phyloP scores from a whole-genome alignment of 2,329 filamentous ascomycete species.

The Emergomyces africanus region DNA sequence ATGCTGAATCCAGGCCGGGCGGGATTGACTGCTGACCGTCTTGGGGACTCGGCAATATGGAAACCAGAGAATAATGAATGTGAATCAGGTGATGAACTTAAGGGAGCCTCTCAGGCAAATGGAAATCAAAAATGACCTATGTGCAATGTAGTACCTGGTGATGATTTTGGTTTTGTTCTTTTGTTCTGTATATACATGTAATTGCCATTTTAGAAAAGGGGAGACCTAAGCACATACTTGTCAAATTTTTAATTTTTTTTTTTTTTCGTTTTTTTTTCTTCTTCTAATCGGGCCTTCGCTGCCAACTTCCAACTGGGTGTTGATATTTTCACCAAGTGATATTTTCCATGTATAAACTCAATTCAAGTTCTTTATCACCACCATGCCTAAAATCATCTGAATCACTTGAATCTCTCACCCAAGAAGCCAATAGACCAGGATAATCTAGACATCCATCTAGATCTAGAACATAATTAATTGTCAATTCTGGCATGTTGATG shows the following conservation, averaged over 20 bases:
- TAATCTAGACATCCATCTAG: too few species aligned
- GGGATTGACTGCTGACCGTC: constrained; percentile 32
- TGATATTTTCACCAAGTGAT: too few species aligned
- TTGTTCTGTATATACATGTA: neutral
- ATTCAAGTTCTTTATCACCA: too few species aligned
- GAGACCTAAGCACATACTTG: neutral
- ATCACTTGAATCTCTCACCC: too few species aligned
- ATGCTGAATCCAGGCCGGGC: constrained; percentile 36
- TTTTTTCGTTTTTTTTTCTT: neutral
- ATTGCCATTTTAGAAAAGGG: too few species aligned
- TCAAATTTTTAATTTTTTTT: neutral
- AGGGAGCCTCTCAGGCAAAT: neutral
- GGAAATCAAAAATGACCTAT: neutral
- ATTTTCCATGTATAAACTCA: too few species aligned
- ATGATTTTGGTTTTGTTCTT: neutral
- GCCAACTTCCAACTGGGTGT: too few species aligned
- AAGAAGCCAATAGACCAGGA: too few species aligned
- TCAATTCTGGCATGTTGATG: too few species aligned
- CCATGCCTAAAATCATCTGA: too few species aligned
- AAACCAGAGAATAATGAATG: neutral
- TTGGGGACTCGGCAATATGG: constrained; percentile 22
- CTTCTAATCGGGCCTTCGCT: too few species aligned
- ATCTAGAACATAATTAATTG: too few species aligned
- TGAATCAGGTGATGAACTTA: neutral
- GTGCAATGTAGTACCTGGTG: neutral